Conservation (phyloP, 2,329 filamentous ascomycete species). For the Fusarium camptoceras region DNA sequence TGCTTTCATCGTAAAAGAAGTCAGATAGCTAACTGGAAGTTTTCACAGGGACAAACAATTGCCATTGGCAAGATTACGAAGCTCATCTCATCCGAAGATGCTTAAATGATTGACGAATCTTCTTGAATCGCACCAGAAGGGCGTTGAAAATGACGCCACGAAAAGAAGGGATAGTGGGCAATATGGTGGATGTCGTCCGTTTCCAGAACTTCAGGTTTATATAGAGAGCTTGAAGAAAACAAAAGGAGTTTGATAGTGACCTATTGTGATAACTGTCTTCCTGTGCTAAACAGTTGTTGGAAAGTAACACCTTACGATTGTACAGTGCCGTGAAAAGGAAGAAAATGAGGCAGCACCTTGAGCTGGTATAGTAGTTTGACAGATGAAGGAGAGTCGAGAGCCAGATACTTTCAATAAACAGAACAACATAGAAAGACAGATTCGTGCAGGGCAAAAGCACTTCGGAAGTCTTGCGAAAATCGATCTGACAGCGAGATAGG, state of each 20-base stretch:
- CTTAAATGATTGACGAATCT: slow-evolving; percentile 44
- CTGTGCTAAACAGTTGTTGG: not conserved
- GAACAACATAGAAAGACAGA: not conserved
- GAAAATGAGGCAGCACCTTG: not conserved
- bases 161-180: slow-evolving; percentile 32
- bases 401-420: not conserved
- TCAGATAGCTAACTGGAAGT: slow-evolving; percentile 45
- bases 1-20: slow-evolving; percentile 24
- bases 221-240: slow-evolving; percentile 38
- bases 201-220: slow-evolving; percentile 34
- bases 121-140: slow-evolving; percentile 17
- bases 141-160: slow-evolving; percentile 23
- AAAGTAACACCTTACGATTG: not conserved
- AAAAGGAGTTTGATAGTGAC: slow-evolving; percentile 25
- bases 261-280: not conserved
- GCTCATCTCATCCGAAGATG: slow-evolving; percentile 65
- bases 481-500: slow-evolving; percentile 21
- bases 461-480: not conserved
- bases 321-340: not conserved
- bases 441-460: not conserved
- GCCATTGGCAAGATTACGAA: slow-evolving; percentile 99
- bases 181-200: slow-evolving; percentile 37
- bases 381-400: not conserved
- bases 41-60: slow-evolving; percentile 90
- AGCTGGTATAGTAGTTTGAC: not conserved